A percentile compares a stretch with the other conserved stretches of the same genome.
Conservation (phyloP, 2,329 filamentous ascomycete genomes). For the Anthostomella pinea region DNA sequence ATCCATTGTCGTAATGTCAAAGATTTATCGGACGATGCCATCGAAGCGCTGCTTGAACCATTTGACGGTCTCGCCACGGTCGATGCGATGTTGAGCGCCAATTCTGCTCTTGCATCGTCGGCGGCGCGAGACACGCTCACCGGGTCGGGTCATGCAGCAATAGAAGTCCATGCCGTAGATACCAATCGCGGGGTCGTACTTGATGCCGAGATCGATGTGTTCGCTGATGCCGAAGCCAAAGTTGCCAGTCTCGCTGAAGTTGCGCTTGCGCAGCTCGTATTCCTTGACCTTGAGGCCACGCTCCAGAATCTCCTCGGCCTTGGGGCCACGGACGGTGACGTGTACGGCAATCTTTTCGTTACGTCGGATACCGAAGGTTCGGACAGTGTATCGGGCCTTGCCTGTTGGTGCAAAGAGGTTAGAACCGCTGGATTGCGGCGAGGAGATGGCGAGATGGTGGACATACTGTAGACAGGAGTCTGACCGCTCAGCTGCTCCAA, state of each 20-base stretch:
- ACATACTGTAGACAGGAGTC: constrained; percentile 97
- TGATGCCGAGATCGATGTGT: constrained; percentile 99
- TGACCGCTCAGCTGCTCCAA: constrained; percentile 99
- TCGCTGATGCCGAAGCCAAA: constrained; percentile 99
- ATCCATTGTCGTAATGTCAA: constrained; percentile 17
- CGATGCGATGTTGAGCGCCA: constrained; percentile 88
- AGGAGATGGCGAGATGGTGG: constrained; percentile 1
- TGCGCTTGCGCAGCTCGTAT: constrained; percentile 98
- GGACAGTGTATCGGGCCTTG: constrained; percentile 99
- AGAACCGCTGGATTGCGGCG: background rate
- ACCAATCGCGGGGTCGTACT: constrained; percentile 97
- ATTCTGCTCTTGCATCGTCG: constrained; percentile 84
- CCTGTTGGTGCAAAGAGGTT: constrained; percentile 45
- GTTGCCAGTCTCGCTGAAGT: constrained; percentile 99
- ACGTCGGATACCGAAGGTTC: constrained; percentile 99
- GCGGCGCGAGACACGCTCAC: constrained; percentile 95
- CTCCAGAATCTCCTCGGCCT: constrained; percentile 99
- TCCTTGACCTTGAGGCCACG: constrained; percentile 99
- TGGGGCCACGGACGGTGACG: constrained; percentile 98
- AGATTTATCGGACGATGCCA: constrained; percentile 92
- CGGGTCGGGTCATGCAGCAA: constrained; percentile 99
- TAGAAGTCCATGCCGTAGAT: constrained; percentile 99
- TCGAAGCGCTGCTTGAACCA: constrained; percentile 94
- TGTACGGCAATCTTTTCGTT: constrained; percentile 99
- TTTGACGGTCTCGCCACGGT: constrained; percentile 91